Percentiles rank a stretch among this genome's conserved stretches.
Conservation (phyloP, 1,284 basidiomycete genomes). For the Lentinus polychrous region DNA sequence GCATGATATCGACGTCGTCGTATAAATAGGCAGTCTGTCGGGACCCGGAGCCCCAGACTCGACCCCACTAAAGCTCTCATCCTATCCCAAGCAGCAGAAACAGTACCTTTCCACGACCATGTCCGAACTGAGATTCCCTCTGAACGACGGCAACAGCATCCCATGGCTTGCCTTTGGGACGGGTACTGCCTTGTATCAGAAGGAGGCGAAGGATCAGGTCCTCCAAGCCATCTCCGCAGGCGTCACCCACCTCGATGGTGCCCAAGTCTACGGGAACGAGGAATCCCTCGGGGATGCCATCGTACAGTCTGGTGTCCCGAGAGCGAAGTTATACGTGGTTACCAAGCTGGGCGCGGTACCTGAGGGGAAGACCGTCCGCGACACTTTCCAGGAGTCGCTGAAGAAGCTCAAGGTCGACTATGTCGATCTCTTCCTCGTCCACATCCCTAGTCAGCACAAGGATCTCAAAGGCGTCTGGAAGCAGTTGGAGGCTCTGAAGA, state of each 20-base stretch:
- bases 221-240: constrained; percentile 50
- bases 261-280: constrained; percentile 64
- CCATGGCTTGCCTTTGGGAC: constrained; percentile 69
- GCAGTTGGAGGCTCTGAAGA: constrained; percentile 62
- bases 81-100: not conserved
- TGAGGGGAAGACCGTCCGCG: constrained; percentile 41
- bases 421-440: constrained; percentile 77
- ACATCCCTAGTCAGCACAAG: constrained; percentile 43
- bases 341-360: constrained; percentile 48
- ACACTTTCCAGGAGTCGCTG: constrained; percentile 46
- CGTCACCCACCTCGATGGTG: constrained; percentile 67
- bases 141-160: constrained; percentile 52
- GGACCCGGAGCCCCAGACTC: too few species aligned
- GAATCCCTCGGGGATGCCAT: constrained; percentile 47
- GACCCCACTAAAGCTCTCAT: too few species aligned
- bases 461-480: constrained; percentile 60
- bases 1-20: too few species aligned
- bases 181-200: constrained; percentile 49
- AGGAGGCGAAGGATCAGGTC: constrained; percentile 46
- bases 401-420: constrained; percentile 57
- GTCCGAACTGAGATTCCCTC: constrained; percentile 34
- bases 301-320: constrained; percentile 43
- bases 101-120: constrained; percentile 18
- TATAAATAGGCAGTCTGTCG: too few species aligned
- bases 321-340: constrained; percentile 55